Percentiles rank a stretch among this genome's conserved stretches.
Conservation (phyloP, 345 rosid genomes). For the Pseudoturritis turrita region DNA sequence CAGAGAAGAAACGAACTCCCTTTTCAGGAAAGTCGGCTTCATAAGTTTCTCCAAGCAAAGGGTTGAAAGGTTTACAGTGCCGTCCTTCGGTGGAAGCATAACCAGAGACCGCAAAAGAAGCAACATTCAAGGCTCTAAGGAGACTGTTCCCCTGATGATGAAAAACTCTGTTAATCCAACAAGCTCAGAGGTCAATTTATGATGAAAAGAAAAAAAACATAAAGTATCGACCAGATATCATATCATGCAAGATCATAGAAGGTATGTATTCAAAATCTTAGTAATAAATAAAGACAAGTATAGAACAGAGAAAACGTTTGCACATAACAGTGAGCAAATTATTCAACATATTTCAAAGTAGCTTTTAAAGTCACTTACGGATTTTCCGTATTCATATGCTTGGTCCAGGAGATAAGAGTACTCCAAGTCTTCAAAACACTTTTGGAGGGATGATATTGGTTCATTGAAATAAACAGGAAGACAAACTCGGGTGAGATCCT, state of each 20-base stretch:
- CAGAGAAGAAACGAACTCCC: constrained; percentile 95
- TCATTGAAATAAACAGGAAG: constrained; percentile 98
- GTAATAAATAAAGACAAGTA: not conserved
- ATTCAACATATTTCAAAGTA: constrained; percentile 15
- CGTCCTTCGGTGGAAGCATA: constrained; percentile 94
- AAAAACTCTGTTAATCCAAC: constrained; percentile 22
- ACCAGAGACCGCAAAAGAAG: constrained; percentile 97
- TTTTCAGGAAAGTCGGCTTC: constrained; percentile 93
- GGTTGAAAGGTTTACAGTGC: constrained; percentile 96
- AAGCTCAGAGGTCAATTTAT: constrained; percentile 8
- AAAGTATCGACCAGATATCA: constrained; percentile 18
- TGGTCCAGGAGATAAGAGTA: constrained; percentile 87
- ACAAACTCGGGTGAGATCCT: constrained; percentile 94
- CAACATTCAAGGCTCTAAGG: constrained; percentile 70
- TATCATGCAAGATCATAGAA: constrained; percentile 58
- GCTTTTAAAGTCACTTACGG: constrained; percentile 43
- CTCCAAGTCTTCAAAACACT: constrained; percentile 95
- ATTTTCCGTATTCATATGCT: constrained; percentile 77
- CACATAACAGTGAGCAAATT: constrained; percentile 4
- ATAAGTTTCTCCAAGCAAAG: constrained; percentile 93
- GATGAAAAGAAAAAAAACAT: not conserved
- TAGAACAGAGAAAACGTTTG: not conserved
- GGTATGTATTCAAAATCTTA: not conserved
- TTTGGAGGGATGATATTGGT: constrained; percentile 96
- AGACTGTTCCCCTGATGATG: constrained; percentile 70